Conservation (phyloP, 495 filamentous ascomycete species). For the Trichoderma reesei region DNA sequence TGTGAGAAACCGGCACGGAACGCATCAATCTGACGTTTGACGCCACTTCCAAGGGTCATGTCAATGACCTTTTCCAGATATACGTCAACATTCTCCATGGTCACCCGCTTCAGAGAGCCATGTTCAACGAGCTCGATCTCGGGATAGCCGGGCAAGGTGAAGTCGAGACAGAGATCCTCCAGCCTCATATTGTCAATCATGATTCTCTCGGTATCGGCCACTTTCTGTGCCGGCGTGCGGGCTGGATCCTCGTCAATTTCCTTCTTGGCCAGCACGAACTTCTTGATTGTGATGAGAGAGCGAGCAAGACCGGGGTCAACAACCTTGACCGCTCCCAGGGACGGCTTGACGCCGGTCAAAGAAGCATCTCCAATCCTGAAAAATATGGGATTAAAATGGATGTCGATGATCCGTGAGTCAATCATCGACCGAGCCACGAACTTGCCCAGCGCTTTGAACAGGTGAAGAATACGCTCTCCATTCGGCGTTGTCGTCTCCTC, state of each 20-base stretch:
- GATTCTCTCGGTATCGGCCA: slow-evolving; percentile 55
- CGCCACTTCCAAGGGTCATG: slow-evolving; percentile 78
- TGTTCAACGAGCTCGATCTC: slow-evolving; percentile 71
- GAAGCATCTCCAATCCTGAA: slow-evolving; percentile 74
- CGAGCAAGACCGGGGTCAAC: slow-evolving; percentile 82
- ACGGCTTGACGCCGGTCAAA: slow-evolving; percentile 63
- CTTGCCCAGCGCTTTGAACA: slow-evolving; percentile 92
- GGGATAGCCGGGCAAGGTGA: slow-evolving; percentile 89
- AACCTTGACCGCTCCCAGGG: slow-evolving; percentile 80
- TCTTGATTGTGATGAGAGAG: slow-evolving; percentile 80
- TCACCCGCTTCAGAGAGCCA: slow-evolving; percentile 64
- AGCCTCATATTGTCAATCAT: slow-evolving; percentile 61
- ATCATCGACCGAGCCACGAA: slow-evolving; percentile 98
- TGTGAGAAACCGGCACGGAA: slow-evolving; percentile 90
- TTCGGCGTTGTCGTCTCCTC: slow-evolving; percentile 62
- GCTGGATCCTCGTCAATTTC: slow-evolving; percentile 59
- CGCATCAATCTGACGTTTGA: slow-evolving; percentile 79
- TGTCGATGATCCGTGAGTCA: slow-evolving; percentile 94
- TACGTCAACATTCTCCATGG: slow-evolving; percentile 76
- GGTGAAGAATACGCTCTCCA: slow-evolving; percentile 70
- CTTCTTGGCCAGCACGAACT: slow-evolving; percentile 75
- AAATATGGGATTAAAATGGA: slow-evolving; percentile 95
- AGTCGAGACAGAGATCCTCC: slow-evolving; percentile 85
- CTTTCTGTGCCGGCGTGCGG: slow-evolving; percentile 58
- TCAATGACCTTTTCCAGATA: slow-evolving; percentile 90